Base-by-base conservation (phyloP, 805 yeast genomes). In the Metschnikowia baotianmanensis region DNA sequence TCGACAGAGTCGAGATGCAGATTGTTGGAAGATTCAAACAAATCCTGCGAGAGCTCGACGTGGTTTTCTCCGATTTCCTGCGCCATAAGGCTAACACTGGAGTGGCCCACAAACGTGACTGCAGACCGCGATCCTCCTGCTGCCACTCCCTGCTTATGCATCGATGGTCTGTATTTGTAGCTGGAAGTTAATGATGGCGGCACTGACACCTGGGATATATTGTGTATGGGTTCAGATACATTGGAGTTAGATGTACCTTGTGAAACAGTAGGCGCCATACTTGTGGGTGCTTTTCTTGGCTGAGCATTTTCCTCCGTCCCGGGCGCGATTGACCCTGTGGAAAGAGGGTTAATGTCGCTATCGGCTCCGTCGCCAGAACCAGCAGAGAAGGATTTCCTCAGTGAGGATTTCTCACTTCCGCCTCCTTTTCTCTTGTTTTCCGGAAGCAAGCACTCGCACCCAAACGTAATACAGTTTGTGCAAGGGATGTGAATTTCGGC, bases 381-480 rank as follows among this genome's bases (percentile, higher is more conserved):
- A 3, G 42, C 20, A 7, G 23, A 5, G 6, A 18, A 13, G 11
- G 27, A 16, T 29, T 42, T 17, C 13, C 36, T 45, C 27, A 55
- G 43, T 46, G 51, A 38, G 36, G 51, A 34, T 29, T 51, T 38
- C 12, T 36, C 26, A 17, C 19, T 18, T 13, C 19, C 48, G 19
- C 51, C 58, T 15, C 66, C 61, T 54, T 70, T 62, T 63, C 59
- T 77, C 53, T 70, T 80, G 21, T 72, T 74, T 48, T 77, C 83
- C 1, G 89, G 90, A 37, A 83, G 69, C 24, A 68, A 65, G 63
- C 90, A 86, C 36, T 80, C 86, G 53, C 86, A 76, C 6, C 84
- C 82, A 59, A 82, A 83, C 3, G 84, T 81, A 25, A 76, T 69
- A 56, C 91, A 83, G 58, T 83, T 83, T 17, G 89, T 75, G 46